A percentile compares a stretch with the other conserved stretches of the same genome.
Evolutionary conservation across 805 yeast genomes (phyloP).

Genomic region (Saturnispora kantuleensis): DNA sequence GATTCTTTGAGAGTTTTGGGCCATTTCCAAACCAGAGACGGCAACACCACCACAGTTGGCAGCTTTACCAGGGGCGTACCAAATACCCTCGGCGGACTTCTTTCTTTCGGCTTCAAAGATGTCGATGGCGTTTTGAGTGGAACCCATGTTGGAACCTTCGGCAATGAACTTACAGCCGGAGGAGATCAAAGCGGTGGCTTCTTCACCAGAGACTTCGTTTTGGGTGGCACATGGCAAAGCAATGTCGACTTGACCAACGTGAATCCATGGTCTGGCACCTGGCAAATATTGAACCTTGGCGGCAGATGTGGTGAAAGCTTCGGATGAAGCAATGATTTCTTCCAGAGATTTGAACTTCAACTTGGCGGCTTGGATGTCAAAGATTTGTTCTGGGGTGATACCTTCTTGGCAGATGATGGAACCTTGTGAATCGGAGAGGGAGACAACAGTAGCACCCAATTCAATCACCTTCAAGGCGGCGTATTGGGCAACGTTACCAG

Average conservation of each 20-base stretch:
- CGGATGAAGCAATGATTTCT: conserved; percentile 48
- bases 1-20: conserved; percentile 94
- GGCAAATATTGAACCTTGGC: conserved; percentile 68
- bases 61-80: conserved; percentile 99
- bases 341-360: conserved; percentile 66
- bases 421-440: conserved; percentile 94
- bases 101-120: conserved; percentile 81
- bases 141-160: conserved; percentile 99
- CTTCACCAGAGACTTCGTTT: conserved; percentile 94
- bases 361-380: conserved; percentile 68
- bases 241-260: conserved; percentile 84
- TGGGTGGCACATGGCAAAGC: conserved; percentile 98
- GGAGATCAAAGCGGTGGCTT: conserved; percentile 88
- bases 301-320: conserved; percentile 38
- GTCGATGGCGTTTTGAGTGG: conserved; percentile 93
- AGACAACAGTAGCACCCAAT: conserved; percentile 91
- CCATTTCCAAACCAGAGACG: conserved; percentile 98
- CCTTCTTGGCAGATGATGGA: conserved; percentile 69
- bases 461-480: conserved; percentile 97
- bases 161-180: conserved; percentile 91
- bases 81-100: conserved; percentile 44
- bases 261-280: conserved; percentile 95
- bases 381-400: conserved; percentile 74
- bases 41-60: conserved; percentile 99
- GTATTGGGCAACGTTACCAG: conserved; percentile 98